Evolutionary conservation across 352 stramenopile species (phyloP).

Genomic region (Blastocystis sp.): DNA sequence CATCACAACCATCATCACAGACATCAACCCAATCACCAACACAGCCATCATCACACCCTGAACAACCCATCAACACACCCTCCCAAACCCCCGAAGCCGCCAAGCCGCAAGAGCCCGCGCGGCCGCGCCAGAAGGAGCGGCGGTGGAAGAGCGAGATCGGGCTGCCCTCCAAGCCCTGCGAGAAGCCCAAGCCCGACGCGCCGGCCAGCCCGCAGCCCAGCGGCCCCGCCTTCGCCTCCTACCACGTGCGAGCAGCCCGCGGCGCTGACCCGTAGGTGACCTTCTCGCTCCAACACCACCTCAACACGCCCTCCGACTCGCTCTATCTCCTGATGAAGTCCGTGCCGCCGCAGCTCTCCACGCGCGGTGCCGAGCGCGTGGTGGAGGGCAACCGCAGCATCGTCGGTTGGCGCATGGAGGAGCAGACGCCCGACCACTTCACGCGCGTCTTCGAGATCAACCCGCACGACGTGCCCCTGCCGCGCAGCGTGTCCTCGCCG

Average conservation of each 20-base stretch:
- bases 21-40: not conserved
- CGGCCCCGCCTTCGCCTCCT: not conserved
- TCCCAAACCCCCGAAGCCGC: too few relatives aligned
- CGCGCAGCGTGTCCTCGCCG: not conserved
- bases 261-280: not conserved
- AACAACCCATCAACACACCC: not conserved
- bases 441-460: not conserved
- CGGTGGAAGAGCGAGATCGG: not conserved
- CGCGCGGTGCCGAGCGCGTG: slow-evolving; percentile 3
- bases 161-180: not conserved
- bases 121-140: not conserved
- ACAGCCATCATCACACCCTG: not conserved
- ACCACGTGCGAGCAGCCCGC: not conserved
- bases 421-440: not conserved
- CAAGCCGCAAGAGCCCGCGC: too few relatives aligned
- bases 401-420: slow-evolving; percentile 37
- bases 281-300: not conserved
- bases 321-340: slow-evolving; percentile 32
- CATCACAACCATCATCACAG: not conserved
- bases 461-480: not conserved
- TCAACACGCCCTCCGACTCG: not conserved
- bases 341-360: slow-evolving; percentile 9
- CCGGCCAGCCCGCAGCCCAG: too few relatives aligned
- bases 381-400: slow-evolving; percentile 55
- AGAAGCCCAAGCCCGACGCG: not conserved